These are phyloP conservation scores for Paulinella micropora DNA, from an alignment of 78 protist genomes.

Conservation along the genomic window DNA sequence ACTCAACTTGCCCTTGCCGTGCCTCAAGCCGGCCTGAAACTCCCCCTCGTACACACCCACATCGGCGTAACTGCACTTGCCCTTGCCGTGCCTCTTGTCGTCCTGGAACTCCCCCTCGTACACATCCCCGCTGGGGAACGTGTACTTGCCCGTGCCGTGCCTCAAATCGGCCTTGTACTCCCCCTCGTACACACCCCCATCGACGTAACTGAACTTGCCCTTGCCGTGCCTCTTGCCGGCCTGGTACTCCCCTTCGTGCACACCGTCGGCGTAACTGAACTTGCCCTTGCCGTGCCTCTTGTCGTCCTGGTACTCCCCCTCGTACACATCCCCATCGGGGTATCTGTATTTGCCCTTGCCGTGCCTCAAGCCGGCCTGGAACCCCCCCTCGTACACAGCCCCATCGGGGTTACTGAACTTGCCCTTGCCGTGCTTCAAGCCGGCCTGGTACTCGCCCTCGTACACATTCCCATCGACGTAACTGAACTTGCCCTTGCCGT, in stretches of 20 bases:
- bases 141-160: background rate
- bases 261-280: background rate
- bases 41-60: too few species aligned
- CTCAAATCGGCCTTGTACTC: background rate
- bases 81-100: conserved; percentile 5
- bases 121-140: background rate
- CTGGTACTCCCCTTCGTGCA: background rate
- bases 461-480: background rate
- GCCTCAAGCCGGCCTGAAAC: too few species aligned
- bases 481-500: background rate
- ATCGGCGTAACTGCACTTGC: too few species aligned
- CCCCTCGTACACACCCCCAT: background rate
- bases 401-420: background rate
- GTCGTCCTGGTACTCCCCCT: conserved; percentile 3
- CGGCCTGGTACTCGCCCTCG: background rate
- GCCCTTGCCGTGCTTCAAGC: background rate
- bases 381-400: background rate
- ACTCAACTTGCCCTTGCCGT: too few species aligned
- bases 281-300: background rate
- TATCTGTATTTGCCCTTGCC: background rate
- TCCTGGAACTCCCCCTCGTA: conserved; percentile 1
- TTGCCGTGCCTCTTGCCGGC: background rate
- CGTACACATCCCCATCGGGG: background rate
- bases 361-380: too few species aligned
- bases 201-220: background rate